phyloP scores from a whole-genome alignment of 2,329 filamentous ascomycete species.

The Beauveria bassiana region DNA sequence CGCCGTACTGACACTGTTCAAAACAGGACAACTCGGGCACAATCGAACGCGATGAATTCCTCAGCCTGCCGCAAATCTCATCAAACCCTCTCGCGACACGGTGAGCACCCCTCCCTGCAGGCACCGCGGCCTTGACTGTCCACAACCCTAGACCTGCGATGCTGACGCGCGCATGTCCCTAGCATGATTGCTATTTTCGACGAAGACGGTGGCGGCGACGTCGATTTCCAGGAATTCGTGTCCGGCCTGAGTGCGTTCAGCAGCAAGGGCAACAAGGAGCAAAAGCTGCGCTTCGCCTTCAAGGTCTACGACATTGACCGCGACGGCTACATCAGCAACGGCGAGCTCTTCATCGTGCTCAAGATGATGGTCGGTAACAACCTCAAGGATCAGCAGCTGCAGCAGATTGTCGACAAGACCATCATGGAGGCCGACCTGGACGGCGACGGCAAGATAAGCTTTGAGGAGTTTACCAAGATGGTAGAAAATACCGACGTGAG shows the following conservation, averaged over 20 bases:
- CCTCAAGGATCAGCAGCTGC: conserved; percentile 95
- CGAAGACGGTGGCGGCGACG: conserved; percentile 93
- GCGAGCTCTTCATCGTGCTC: conserved; percentile 96
- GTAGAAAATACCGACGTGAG: conserved; percentile 85
- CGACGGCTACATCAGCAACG: conserved; percentile 97
- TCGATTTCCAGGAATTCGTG: conserved; percentile 98
- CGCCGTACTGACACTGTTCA: not conserved
- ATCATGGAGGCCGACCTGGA: conserved; percentile 99
- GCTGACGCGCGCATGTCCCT: conserved; percentile 10
- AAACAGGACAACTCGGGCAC: conserved; percentile 89
- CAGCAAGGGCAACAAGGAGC: conserved; percentile 97
- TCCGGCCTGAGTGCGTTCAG: conserved; percentile 91
- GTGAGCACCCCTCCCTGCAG: conserved; percentile 35
- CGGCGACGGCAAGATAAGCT: conserved; percentile 95
- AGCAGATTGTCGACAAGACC: conserved; percentile 99
- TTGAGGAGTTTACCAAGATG: conserved; percentile 98
- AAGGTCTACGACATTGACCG: conserved; percentile 99
- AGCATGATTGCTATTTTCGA: conserved; percentile 99
- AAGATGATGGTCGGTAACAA: conserved; percentile 99
- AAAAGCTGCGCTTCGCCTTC: conserved; percentile 96
- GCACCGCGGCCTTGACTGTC: not conserved
- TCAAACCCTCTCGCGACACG: conserved; percentile 95
- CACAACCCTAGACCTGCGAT: not conserved
- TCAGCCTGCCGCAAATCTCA: conserved; percentile 92
- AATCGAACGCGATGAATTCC: conserved; percentile 96